Base-by-base conservation (phyloP, 2,329 filamentous ascomycete genomes). In the Trichoderma koningii region DNA sequence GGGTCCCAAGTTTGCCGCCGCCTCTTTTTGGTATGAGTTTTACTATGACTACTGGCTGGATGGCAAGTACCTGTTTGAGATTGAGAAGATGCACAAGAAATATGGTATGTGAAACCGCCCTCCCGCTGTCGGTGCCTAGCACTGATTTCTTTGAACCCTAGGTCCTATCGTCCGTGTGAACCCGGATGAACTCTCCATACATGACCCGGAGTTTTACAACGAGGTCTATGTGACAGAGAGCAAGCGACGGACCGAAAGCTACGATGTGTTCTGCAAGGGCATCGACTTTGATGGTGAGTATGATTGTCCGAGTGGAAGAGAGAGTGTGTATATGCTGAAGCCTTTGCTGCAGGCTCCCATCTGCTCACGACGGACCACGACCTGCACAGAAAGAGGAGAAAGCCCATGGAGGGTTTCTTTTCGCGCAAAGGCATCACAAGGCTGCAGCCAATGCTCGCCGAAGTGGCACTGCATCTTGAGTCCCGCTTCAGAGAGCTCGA, bases 141-240 rank as follows among this genome's bases (percentile, higher is more conserved):
- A 14, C 52, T 55, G 23, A 55, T 55, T 10, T 41, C 17, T 3
- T 7, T 52, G 4, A 23, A 1, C 34, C 17, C 7, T 6, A 72
- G 71, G 76, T 1, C 73, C 74, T 0, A 74, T 77, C 19, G 67
- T 76, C 38, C 69, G 74, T 7, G 72, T 77, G 64, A 75, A 71
- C 42, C 72, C 75, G 0, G 65, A 71, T 28, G 76, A 77, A 64
- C 57, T 77, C 1, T 73, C 76, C 38, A 68, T 76, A 23, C 67
- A 62, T 15, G 71, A 73, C 30, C 59, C 72, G 4, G 63, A 68
- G 1, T 75, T 70, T 62, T 71, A 71, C 52, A 68, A 70, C 55
- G 70, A 61, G 3, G 59, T 75, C 10, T 75, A 75, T 59, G 56
- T 60, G 6, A 41, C 57, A 6, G 52, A 55, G 19, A 55, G 34